Conservation (phyloP, 805 yeast species). For the Candida michaelii region DNA sequence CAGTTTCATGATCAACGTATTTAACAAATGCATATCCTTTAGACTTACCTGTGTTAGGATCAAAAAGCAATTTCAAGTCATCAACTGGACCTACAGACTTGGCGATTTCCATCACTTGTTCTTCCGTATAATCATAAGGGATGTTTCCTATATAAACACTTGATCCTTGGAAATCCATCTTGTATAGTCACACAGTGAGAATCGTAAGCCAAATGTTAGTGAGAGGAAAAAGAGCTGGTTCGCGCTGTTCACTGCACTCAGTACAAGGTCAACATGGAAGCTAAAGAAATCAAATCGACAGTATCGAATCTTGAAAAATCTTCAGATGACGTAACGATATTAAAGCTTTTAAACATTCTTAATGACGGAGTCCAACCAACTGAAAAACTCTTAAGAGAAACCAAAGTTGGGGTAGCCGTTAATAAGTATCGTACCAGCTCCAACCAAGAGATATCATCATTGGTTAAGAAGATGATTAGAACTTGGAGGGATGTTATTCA, state of each 20-base stretch:
- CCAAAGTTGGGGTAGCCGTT: conserved; percentile 96
- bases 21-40: conserved; percentile 89
- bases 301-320: conserved; percentile 73
- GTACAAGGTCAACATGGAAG: conserved; percentile 47
- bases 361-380: conserved; percentile 78
- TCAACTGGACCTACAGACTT: conserved; percentile 86
- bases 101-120: conserved; percentile 85
- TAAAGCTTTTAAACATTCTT: conserved; percentile 64
- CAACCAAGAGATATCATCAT: conserved; percentile 63
- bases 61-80: conserved; percentile 74
- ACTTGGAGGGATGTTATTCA: conserved; percentile 90
- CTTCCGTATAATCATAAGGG: conserved; percentile 92
- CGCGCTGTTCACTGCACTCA: not conserved
- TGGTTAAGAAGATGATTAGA: conserved; percentile 81
- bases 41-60: conserved; percentile 84
- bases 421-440: conserved; percentile 75
- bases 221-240: too few species aligned
- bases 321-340: conserved; percentile 58
- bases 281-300: conserved; percentile 68
- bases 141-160: conserved; percentile 78
- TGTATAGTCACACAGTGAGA: too few species aligned
- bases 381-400: conserved; percentile 82
- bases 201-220: too few species aligned
- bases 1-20: conserved; percentile 80
- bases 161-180: conserved; percentile 7